Evolutionary conservation across 768 basidiomycete genomes (phyloP).

Genomic region (Phlebiopsis flavidoalba): DNA sequence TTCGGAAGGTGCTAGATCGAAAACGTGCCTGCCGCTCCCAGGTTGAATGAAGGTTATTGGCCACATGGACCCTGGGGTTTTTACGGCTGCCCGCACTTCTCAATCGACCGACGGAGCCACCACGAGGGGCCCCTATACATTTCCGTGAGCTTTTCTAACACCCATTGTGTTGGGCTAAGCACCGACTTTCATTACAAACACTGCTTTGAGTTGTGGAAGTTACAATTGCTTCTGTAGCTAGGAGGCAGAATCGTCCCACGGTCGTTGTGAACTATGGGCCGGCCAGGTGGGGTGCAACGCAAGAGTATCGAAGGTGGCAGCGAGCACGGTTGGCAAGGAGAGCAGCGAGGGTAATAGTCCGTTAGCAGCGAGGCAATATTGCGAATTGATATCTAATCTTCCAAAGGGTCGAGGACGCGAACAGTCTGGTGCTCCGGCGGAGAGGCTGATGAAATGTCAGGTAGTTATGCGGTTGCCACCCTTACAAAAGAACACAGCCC

Average conservation of each 20-base stretch:
- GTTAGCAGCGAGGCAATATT: background rate
- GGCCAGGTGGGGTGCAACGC: background rate
- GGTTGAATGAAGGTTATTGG: background rate
- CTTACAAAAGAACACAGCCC: background rate
- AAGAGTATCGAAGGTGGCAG: background rate
- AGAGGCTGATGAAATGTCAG: background rate
- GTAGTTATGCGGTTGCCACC: background rate
- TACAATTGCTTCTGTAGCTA: slow-evolving; percentile 2
- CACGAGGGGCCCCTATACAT: background rate
- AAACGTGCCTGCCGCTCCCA: background rate
- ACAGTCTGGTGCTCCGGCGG: background rate
- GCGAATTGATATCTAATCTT: background rate
- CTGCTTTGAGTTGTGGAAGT: background rate
- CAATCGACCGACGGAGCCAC: background rate
- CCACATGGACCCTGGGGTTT: background rate
- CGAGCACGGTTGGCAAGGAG: background rate
- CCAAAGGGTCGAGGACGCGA: background rate
- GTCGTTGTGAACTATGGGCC: background rate
- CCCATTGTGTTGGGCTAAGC: background rate
- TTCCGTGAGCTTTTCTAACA: background rate
- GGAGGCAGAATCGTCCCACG: background rate
- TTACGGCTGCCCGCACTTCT: background rate
- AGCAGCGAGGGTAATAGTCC: background rate
- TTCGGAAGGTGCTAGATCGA: background rate
- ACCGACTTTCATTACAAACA: background rate